A percentile compares a stretch with the other conserved stretches of the same genome.
Conservation (phyloP, 2,329 filamentous ascomycete species). For the Microcyclosporella mali region DNA sequence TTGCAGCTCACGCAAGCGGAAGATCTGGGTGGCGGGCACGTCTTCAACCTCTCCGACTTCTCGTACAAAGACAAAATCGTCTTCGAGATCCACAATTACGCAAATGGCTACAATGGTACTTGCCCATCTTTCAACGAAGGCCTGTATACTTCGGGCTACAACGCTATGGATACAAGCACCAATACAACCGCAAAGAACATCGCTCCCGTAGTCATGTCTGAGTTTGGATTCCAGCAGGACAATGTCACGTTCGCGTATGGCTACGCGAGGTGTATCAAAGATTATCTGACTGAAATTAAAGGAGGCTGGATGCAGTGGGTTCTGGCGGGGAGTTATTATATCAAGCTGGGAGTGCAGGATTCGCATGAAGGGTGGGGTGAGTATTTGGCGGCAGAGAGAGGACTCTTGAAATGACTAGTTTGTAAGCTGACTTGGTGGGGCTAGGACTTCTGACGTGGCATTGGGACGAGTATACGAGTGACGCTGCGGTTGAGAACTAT, state of each 20-base stretch:
- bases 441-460: slow-evolving; percentile 48
- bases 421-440: not conserved
- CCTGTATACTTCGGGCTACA: slow-evolving; percentile 49
- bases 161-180: slow-evolving; percentile 40
- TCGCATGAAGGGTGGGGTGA: slow-evolving; percentile 51
- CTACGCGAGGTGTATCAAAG: slow-evolving; percentile 49
- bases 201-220: slow-evolving; percentile 48
- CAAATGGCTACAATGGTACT: slow-evolving; percentile 43
- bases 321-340: slow-evolving; percentile 49
- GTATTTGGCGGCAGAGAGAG: slow-evolving; percentile 5
- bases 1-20: slow-evolving; percentile 15
- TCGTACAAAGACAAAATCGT: slow-evolving; percentile 47
- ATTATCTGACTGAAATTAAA: slow-evolving; percentile 40
- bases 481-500: slow-evolving; percentile 14
- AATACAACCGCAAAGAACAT: slow-evolving; percentile 5
- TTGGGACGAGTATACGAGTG: slow-evolving; percentile 39
- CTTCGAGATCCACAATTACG: slow-evolving; percentile 57
- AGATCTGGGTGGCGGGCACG: slow-evolving; percentile 31
- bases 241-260: slow-evolving; percentile 41
- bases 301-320: slow-evolving; percentile 51
- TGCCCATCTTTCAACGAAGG: slow-evolving; percentile 39
- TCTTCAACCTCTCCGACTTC: slow-evolving; percentile 42
- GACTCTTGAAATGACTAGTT: too few relatives aligned
- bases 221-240: slow-evolving; percentile 51
- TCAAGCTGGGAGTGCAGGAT: slow-evolving; percentile 48